Percentiles rank a stretch among this genome's conserved stretches.
phyloP scores from a whole-genome alignment of 345 rosid species.

The Ceriops decandra region DNA sequence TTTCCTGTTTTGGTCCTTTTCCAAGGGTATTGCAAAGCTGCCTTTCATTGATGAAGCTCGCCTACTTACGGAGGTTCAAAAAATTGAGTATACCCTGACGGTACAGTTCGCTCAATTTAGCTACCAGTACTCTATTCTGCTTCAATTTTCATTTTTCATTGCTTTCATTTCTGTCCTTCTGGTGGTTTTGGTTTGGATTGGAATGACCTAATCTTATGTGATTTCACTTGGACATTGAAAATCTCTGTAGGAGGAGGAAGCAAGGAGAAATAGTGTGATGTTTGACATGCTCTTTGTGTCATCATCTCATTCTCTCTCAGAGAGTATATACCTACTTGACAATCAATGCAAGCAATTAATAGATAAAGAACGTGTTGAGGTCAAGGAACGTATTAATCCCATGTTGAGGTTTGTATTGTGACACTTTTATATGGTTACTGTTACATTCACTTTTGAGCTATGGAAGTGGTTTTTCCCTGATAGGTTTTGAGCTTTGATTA shows the following conservation, averaged over 20 bases:
- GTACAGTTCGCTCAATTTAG: constrained; percentile 33
- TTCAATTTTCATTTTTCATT: constrained; percentile 4
- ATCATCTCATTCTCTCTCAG: constrained; percentile 71
- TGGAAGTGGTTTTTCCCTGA: background rate
- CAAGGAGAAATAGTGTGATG: constrained; percentile 67
- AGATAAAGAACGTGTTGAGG: constrained; percentile 37
- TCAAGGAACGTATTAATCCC: constrained; percentile 56
- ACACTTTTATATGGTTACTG: background rate
- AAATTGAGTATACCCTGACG: constrained; percentile 62
- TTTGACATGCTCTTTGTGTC: constrained; percentile 76
- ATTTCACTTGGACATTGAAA: constrained; percentile 5
- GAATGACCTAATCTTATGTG: background rate
- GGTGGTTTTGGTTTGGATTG: background rate
- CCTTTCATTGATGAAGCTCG: constrained; percentile 90
- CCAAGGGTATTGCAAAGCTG: constrained; percentile 75
- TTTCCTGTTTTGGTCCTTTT: constrained; percentile 12
- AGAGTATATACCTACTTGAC: constrained; percentile 64
- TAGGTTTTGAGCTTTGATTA: background rate
- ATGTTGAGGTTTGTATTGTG: constrained; percentile 62
- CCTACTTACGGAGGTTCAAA: constrained; percentile 68
- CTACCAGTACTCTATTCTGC: background rate
- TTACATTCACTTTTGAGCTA: background rate
- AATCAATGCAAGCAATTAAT: constrained; percentile 49
- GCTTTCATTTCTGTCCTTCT: background rate
- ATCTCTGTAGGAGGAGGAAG: constrained; percentile 67